These are phyloP conservation scores for Pestalotiopsis sp. DNA, from an alignment of 2,329 filamentous ascomycete species.

Conservation along the genomic window DNA sequence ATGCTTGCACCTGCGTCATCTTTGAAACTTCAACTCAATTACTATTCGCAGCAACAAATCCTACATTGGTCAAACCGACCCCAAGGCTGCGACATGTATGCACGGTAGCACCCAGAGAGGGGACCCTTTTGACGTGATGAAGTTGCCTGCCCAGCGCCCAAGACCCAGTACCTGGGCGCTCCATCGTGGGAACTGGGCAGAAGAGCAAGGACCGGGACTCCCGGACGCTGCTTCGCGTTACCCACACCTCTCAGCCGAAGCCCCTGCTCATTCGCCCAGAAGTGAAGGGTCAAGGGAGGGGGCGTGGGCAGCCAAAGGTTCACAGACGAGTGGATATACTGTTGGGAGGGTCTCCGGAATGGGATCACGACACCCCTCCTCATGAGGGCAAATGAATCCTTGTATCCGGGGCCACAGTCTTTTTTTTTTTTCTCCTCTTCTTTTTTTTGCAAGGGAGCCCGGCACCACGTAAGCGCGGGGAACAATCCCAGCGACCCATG, in stretches of 20 bases:
- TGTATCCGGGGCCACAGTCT: neutral
- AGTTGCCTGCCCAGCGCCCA: neutral
- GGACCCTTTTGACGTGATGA: neutral
- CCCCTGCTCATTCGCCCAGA: constrained; percentile 1
- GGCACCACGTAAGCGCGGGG: constrained; percentile 14
- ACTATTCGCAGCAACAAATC: neutral
- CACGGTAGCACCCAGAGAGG: neutral
- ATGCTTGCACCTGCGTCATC: constrained; percentile 1
- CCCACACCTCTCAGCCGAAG: neutral
- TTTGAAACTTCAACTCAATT: neutral
- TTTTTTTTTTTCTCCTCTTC: neutral
- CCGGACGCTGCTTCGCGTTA: neutral
- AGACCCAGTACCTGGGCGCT: neutral
- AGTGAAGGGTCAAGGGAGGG: neutral
- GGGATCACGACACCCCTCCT: neutral
- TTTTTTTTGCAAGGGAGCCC: neutral
- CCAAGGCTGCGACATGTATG: neutral
- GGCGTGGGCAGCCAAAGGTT: neutral
- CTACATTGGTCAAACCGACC: neutral
- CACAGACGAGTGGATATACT: too few species aligned
- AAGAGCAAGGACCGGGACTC: neutral
- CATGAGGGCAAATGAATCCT: neutral
- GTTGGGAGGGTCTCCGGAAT: neutral
- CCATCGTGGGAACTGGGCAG: neutral
- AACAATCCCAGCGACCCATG: constrained; percentile 12